These are phyloP conservation scores for Stachybotrys chlorohalonatus DNA, from an alignment of 2,329 filamentous ascomycete genomes.

Conservation along the genomic window DNA sequence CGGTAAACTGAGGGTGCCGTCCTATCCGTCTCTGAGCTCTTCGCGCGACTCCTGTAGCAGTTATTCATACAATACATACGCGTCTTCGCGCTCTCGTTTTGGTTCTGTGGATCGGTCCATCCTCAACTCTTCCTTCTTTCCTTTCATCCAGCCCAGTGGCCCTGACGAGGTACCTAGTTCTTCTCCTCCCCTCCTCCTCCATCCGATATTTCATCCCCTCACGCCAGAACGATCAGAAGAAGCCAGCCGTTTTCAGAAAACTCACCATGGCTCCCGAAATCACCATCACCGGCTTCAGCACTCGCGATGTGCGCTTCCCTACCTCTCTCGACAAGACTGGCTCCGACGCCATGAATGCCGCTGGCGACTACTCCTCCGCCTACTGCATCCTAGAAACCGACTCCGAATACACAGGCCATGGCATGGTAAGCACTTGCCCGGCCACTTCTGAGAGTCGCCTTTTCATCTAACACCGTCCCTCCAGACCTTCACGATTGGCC, in stretches of 20 bases:
- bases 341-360: constrained; percentile 93
- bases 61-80: too few relatives aligned
- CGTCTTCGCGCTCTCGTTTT: too few relatives aligned
- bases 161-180: background rate
- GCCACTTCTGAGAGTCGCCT: background rate
- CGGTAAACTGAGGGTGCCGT: too few relatives aligned
- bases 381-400: constrained; percentile 88
- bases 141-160: background rate
- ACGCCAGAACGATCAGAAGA: too few relatives aligned
- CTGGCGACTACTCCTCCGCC: constrained; percentile 86
- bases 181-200: background rate
- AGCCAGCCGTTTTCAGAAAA: background rate
- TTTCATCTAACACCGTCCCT: background rate
- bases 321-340: constrained; percentile 97
- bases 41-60: too few relatives aligned
- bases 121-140: background rate
- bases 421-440: constrained; percentile 49
- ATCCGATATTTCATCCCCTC: background rate
- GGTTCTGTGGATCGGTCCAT: background rate
- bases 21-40: too few relatives aligned
- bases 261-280: constrained; percentile 35
- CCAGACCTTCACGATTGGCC: constrained; percentile 72
- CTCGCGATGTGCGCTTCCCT: constrained; percentile 69
- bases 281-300: constrained; percentile 63
- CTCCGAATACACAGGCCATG: constrained; percentile 60